Base-by-base conservation (phyloP, 177 flowering plant genomes). In the Vitis hybrid region DNA sequence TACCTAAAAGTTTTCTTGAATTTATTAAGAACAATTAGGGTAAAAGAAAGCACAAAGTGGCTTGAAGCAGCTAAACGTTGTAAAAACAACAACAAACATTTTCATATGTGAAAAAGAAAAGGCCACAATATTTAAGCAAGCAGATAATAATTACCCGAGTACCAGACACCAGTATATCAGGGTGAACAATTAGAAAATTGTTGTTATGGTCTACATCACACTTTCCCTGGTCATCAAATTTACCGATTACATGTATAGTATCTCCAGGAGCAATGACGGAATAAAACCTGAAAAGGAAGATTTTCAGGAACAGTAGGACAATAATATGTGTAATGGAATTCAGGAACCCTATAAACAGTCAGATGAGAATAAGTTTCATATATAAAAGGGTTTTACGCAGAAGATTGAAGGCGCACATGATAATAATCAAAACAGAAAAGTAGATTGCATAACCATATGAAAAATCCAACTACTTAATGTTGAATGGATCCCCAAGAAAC, bases 221-320 rank as follows among this genome's bases (percentile, higher is more conserved):
- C 66, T 80, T 86, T 63, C 98, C 97, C 64, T 80, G 78, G 32
- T 79, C 81, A 76, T 91, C 91, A 84, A 93, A 96, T 74, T 87
- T 87, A 52, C 99, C 99, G 62, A 96, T 86, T 32, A 96, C 89
- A 78, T 88, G 79, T 30, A 93, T 79, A n/a, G 95, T 86, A 72
- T 93, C 98, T 77, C 99, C 99, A 64, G 99, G 97, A 56, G 86
- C 84, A 83, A 96, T 77, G 32, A 86, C 81, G 76, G 91, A 87
- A 72, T 81, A 81, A 75, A 81, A 87, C 99, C 99, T 96, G 82
- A 49, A 49, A 66, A 19, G 64, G 24, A 50, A 54, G 49, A 21
- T 52, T 15, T 13, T 2, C 3, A 51, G 40, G 3, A 35, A 19
- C 6, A 27, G 56, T 5, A 51, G 12, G 50, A 18, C 30, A 50